phyloP scores from a whole-genome alignment of 2,329 filamentous ascomycete species.

The Pseudopyricularia javanii region DNA sequence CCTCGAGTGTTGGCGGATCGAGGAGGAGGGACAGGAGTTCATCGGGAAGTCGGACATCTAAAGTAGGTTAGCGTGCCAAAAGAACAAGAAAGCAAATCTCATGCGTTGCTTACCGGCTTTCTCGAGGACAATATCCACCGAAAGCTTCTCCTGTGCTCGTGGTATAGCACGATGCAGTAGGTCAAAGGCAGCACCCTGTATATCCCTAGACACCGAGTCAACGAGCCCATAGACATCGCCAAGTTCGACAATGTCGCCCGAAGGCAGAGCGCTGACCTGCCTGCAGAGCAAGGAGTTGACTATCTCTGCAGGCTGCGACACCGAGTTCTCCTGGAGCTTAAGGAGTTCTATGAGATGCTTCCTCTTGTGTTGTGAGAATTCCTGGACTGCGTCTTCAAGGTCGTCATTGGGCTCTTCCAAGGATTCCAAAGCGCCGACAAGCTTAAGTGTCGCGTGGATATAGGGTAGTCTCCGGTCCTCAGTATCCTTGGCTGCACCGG shows the following conservation, averaged over 20 bases:
- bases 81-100: neutral
- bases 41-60: conserved; percentile 60
- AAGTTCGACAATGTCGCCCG: conserved; percentile 48
- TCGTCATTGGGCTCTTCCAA: conserved; percentile 76
- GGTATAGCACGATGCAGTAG: conserved; percentile 74
- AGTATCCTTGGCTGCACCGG: conserved; percentile 26
- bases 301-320: conserved; percentile 57
- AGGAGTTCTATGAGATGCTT: conserved; percentile 51
- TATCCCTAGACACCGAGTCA: conserved; percentile 58
- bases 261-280: conserved; percentile 51
- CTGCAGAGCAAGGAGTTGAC: conserved; percentile 65
- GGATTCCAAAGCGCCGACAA: conserved; percentile 51
- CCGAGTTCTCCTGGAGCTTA: conserved; percentile 30
- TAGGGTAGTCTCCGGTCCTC: conserved; percentile 43
- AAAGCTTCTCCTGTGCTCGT: conserved; percentile 65
- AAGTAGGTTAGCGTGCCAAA: conserved; percentile 1
- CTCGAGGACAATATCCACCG: conserved; percentile 62
- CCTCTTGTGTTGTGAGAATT: conserved; percentile 42
- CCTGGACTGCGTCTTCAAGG: conserved; percentile 59
- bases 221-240: conserved; percentile 64
- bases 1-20: conserved; percentile 61
- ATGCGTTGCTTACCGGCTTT: conserved; percentile 33
- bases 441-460: conserved; percentile 59
- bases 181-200: conserved; percentile 72
- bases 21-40: conserved; percentile 76